These are phyloP conservation scores for Niveomyces coronatus DNA, from an alignment of 2,329 filamentous ascomycete species.

Conservation along the genomic window DNA sequence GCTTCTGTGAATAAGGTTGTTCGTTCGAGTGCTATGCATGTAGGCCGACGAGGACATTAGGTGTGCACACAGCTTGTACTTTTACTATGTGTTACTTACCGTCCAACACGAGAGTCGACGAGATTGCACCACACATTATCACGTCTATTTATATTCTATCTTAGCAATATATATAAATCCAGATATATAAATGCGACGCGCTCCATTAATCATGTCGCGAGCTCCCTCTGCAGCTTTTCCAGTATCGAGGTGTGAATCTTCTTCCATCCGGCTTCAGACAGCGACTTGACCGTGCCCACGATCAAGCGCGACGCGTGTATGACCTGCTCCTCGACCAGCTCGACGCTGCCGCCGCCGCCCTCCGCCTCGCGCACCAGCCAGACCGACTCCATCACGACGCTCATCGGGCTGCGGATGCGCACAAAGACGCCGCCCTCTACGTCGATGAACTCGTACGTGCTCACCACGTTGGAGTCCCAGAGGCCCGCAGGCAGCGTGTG, in stretches of 20 bases:
- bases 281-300: slow-evolving; percentile 36
- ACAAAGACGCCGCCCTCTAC: slow-evolving; percentile 40
- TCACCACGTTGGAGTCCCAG: slow-evolving; percentile 44
- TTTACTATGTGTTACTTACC: too few species aligned
- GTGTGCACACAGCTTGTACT: too few species aligned
- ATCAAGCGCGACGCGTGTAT: slow-evolving; percentile 41
- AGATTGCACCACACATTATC: too few species aligned
- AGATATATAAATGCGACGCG: too few species aligned
- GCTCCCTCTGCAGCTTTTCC: slow-evolving; percentile 24
- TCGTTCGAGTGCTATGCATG: too few species aligned
- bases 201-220: background rate
- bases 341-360: slow-evolving; percentile 22
- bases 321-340: slow-evolving; percentile 39
- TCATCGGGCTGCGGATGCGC: slow-evolving; percentile 39
- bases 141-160: too few species aligned
- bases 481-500: slow-evolving; percentile 44
- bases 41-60: too few species aligned
- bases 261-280: slow-evolving; percentile 41
- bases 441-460: slow-evolving; percentile 43
- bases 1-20: too few species aligned
- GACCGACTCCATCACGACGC: slow-evolving; percentile 41
- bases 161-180: too few species aligned
- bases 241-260: slow-evolving; percentile 40
- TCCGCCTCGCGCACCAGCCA: slow-evolving; percentile 32
- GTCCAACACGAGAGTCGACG: too few species aligned